Evolutionary conservation across 805 yeast genomes (phyloP), one percentile per base, ranked within the genome.

Genomic region (Myxozyma nipponensis): DNA sequence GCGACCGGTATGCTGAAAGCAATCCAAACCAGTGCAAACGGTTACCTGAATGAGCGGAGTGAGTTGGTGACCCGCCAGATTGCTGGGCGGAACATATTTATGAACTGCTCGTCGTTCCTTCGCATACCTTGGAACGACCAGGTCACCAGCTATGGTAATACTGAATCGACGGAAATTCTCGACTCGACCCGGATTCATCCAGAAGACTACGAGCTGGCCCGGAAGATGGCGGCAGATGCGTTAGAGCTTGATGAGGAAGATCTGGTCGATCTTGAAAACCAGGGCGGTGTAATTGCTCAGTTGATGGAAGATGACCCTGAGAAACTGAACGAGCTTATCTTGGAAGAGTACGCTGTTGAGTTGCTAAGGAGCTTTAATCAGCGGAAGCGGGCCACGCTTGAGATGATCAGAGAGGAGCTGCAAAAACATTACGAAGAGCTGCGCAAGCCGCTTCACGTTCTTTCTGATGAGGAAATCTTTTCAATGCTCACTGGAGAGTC

Each of bases 191-290:
- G 98, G 71, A 89, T 93, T 42, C 99, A 93, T 63, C 98, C 98
- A 5, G 98, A 93, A 69, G 99, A 93, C 70, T 93, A 93, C 66
- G 95, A 87, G 57, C 75, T 93, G 60, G 98, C 97, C 2, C 80
- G 93, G 44, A 93, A 93, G 67, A 93, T 93, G 90, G 98, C 97
- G 5, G 93, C 96, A 1, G 98, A 93, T 72, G 98, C 98, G 1
- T 76, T 93, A 58, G 98, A 91, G 66, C 77, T 90, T 57, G 96
- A 89, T 62, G 98, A 95, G 62, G 98, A 91, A 67, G 96, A 89
- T 58, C 75, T 86, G 63, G 84, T 82, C 1, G 90, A 84, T 49
- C 67, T 83, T 42, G 90, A 87, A 63, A 84, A 82, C 54, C 85
- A 84, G 53, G 93, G 90, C 43, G 90, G 90, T 41, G 86, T 88